Evolutionary conservation across 352 stramenopile species (phyloP), one percentile per base, ranked within the genome.

Genomic region (Phytophthora sojae): DNA sequence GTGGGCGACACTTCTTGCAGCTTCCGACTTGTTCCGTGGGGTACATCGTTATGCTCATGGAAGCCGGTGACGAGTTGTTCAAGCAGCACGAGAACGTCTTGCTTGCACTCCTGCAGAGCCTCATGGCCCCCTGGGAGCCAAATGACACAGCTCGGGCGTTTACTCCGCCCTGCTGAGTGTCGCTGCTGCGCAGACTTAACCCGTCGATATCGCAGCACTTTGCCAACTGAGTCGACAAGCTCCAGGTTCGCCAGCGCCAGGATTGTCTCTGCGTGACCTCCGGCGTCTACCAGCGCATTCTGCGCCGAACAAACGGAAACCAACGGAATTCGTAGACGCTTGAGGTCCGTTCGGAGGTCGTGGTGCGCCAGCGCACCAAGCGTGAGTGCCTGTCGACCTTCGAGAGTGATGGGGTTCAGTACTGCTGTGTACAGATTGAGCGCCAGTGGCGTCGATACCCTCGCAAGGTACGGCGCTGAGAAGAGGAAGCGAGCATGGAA

Each of bases 351-450:
- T 52, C 90, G 78, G 1, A 94, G 73, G 68, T 98, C 96, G 2
- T 85, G 75, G 64, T 97, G 86, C 6, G 86, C 73, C 12, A 99
- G 81, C 7, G 92, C 90, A 4, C 96, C 95, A 53, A 93, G 79
- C 57, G 94, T 98, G 11, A 99, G 80, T 44, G 91, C 85, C 25
- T 97, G 86, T 37, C 96, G 84, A 3, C 96, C 97, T 61, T 94
- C 81, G 0, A 98, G 76, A 26, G 91, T 95, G 62, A 99, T 98
- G 42, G 94, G 92, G 71, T 99, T 99, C 55, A 96, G 88, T 58
- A 99, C 93, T 0, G 96, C 96, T 19, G 96, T 99, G 76, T 98
- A 98, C 32, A 99, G 75, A 79, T 99, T 98, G 25, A 99, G 84
- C 2, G 96, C 97, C 54, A 99, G 75, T n/a, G 96, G 95, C 14